Evolutionary conservation across 768 basidiomycete genomes (phyloP), one percentile per base, ranked within the genome.

Genomic region (Epithele typhae): DNA sequence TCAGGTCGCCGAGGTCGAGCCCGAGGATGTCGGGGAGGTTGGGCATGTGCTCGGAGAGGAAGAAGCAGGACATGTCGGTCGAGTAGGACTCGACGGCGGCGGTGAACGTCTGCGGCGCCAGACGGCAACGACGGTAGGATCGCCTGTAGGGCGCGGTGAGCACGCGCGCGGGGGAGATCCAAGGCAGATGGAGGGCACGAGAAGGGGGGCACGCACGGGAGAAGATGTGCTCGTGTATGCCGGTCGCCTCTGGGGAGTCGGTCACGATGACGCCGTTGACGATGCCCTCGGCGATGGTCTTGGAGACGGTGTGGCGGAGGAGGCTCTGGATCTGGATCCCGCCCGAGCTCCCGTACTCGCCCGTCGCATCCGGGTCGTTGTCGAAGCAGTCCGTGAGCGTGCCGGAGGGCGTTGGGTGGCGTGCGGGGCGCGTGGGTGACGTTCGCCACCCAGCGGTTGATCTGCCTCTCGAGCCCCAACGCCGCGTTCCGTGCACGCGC

Each of bases 31-130:
- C 62, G 54, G 79, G 72, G 44, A 92, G 76, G 23, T 76, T 68
- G 5, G 87, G 84, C 38, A 92, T 76, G 52, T 85, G 78, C 49
- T 92, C 91, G 17, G 68, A 62, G 37, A 93, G 72, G 59, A 92
- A 83, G 61, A 67, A 73, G 23, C 73, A 57, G 0, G 79, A 74
- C 76, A 89, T 85, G 41, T 84, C 82, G 5, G 81, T 77, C 0
- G 87, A 82, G 64, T 82, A 84, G 1, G 75, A 63, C 25, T 91
- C 87, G 43, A 93, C 85, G 4, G 90, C 88, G 0, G 90, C 90
- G 10, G 86, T 84, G 67, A 91, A 92, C 3, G 90, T 92, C 61
- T 93, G 90, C 89, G 79, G 19, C 91, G 79, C 91, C 91, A 93
- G 17, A 93, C 90, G 33, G 79, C 77, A 0, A 91, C 91, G n/a